phyloP scores from a whole-genome alignment of 2,329 filamentous ascomycete genomes.

The Fusarium tupiense region DNA sequence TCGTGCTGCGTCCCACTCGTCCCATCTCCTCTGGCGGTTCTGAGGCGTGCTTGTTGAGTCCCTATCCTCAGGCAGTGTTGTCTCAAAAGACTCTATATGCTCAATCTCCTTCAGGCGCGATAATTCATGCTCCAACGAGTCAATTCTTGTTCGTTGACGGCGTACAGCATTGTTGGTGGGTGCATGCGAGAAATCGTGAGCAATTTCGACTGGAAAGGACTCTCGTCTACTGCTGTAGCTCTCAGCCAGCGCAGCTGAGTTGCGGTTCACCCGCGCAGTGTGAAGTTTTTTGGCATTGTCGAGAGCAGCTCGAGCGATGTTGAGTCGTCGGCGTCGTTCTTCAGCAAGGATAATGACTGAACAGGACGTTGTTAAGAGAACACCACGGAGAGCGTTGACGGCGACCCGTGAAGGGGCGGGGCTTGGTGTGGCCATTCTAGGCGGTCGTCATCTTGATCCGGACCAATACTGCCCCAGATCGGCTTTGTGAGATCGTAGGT shows the following conservation, averaged over 20 bases:
- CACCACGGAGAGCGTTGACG: constrained; percentile 64
- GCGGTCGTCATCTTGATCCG: constrained; percentile 41
- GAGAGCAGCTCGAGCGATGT: constrained; percentile 59
- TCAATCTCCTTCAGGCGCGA: constrained; percentile 1
- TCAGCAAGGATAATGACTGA: constrained; percentile 65
- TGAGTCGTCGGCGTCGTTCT: constrained; percentile 65
- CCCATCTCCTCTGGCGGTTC: constrained; percentile 33
- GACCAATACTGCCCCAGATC: constrained; percentile 4
- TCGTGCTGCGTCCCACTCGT: constrained; percentile 41
- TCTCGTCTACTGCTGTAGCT: constrained; percentile 38
- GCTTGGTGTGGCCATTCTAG: constrained; percentile 56
- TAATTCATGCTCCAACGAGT: not conserved
- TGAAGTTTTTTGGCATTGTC: constrained; percentile 64
- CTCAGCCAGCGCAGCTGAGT: constrained; percentile 43
- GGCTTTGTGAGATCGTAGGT: not conserved
- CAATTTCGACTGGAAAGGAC: constrained; percentile 36
- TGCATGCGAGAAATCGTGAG: constrained; percentile 39
- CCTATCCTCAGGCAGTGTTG: not conserved
- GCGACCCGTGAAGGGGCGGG: constrained; percentile 65
- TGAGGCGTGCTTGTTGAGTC: constrained; percentile 4
- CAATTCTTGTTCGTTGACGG: constrained; percentile 41
- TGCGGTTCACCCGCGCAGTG: constrained; percentile 48
- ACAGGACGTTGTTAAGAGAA: constrained; percentile 66
- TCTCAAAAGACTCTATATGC: constrained; percentile 9
- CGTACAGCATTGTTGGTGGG: constrained; percentile 42